Base-by-base conservation (phyloP, 305 asterid species). In the Plantago rigida region DNA sequence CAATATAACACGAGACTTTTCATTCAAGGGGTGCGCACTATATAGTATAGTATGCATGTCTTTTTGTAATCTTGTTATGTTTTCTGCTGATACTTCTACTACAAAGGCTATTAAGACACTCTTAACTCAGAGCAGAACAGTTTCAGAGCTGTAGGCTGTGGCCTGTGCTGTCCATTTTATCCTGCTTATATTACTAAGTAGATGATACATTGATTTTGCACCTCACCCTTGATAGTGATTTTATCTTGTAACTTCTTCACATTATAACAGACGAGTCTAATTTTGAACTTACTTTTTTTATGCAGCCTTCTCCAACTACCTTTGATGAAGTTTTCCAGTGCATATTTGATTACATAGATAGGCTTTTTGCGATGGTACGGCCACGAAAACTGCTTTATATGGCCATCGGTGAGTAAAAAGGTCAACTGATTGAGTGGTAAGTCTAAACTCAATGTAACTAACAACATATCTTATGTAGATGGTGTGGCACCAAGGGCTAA, bases 401-500 rank as follows among this genome's bases (percentile, higher is more conserved):
- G 98, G 96, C 98, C 49, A 88, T 92, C 60, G 98, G 98, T 91
- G 78, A 67, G 98, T 86, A 64, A 59, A 62, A 49, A 47, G 70
- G 59, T 63, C 46, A 64, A 55, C 24, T 58, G 29, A 14, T 62
- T 65, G 44, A 17, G 11, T 69, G 26, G 47, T 56, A 63, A 15
- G 51, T 47, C 66, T 10, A 52, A 26, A 64, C 15, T 64, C 42
- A 26, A 50, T 67, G 64, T 63, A 57, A 60, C 44, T 13, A 51
- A 58, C 26, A 3, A 0, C n/a, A 22, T 42, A 17, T 73, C 31
- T 4, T 66, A 74, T 69, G 64, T 75, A 91, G 98, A 91, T 82
- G 98, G 98, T 47, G 96, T 87, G 77, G 97, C 97, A 13, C 97
- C 97, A 14, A 82, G 97, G 83, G 98, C 96, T 42, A 91, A 91